A percentile compares a stretch with the other conserved stretches of the same genome.
These are phyloP conservation scores for Aegilops tauschii DNA, from an alignment of 176 grass and related monocot species.

Conservation along the genomic window DNA sequence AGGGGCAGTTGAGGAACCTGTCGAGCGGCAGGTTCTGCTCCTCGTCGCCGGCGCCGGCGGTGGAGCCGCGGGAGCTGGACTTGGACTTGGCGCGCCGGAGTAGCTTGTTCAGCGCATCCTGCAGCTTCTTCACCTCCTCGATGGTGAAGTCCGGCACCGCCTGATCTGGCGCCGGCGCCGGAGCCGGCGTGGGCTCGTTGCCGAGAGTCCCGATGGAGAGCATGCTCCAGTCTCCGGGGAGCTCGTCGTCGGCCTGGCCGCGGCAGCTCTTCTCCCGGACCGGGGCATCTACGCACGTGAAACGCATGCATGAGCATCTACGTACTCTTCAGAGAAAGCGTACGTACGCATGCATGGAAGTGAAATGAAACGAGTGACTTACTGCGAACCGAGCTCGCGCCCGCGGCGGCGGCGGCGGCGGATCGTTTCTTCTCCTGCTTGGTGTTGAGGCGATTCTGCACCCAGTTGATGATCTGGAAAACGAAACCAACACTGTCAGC, in stretches of 20 bases:
- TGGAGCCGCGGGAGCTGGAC: constrained; percentile 31
- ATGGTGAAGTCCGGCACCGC: constrained; percentile 74
- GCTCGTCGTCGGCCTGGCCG: constrained; percentile 37
- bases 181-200: constrained; percentile 11
- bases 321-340: background rate
- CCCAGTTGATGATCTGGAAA: constrained; percentile 74
- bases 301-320: background rate
- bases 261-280: constrained; percentile 20
- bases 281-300: constrained; percentile 29
- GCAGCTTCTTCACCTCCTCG: constrained; percentile 86
- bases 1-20: constrained; percentile 95
- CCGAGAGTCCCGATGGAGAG: constrained; percentile 90
- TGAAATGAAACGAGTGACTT: background rate
- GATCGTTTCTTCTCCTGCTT: constrained; percentile 65
- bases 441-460: constrained; percentile 65
- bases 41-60: constrained; percentile 28
- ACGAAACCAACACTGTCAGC: background rate
- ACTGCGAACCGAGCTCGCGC: constrained; percentile 19
- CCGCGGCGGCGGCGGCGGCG: background rate
- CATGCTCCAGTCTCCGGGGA: constrained; percentile 32
- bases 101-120: constrained; percentile 80
- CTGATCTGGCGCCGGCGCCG: background rate
- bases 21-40: constrained; percentile 59
- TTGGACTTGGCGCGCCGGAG: constrained; percentile 66
- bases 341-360: background rate